phyloP scores from a whole-genome alignment of 2,329 filamentous ascomycete genomes.

The Simplicillium aogashimaense region DNA sequence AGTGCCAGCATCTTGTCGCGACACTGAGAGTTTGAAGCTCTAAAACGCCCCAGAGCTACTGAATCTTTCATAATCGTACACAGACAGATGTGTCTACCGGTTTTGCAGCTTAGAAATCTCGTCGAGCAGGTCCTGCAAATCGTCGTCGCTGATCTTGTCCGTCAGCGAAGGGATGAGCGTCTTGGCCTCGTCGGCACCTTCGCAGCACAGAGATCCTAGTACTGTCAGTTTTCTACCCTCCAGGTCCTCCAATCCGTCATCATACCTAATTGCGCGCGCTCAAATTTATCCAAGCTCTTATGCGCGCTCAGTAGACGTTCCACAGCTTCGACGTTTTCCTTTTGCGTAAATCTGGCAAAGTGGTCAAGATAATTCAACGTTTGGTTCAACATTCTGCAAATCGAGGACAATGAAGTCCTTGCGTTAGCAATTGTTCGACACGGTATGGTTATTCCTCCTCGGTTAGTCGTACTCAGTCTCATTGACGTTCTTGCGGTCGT shows the following conservation, averaged over 20 bases:
- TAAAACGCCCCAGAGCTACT: background rate
- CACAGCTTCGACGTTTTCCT: conserved; percentile 90
- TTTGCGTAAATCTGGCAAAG: conserved; percentile 92
- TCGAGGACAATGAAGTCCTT: too few species aligned
- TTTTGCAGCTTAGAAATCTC: conserved; percentile 74
- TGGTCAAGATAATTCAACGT: conserved; percentile 89
- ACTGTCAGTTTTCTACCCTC: background rate
- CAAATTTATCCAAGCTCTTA: conserved; percentile 78
- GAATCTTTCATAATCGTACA: background rate
- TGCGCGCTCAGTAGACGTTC: conserved; percentile 75
- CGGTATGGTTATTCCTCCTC: too few species aligned
- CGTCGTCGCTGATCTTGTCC: conserved; percentile 84
- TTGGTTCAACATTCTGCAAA: conserved; percentile 62
- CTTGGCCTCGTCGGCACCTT: conserved; percentile 89
- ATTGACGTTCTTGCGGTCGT: conserved; percentile 72
- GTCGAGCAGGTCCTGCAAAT: conserved; percentile 78
- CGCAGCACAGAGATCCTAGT: conserved; percentile 80
- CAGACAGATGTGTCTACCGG: conserved; percentile 13
- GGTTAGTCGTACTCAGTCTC: conserved; percentile 61
- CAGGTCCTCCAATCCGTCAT: background rate
- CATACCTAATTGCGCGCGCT: conserved; percentile 82
- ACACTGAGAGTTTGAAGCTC: too few species aligned
- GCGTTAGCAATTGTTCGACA: too few species aligned
- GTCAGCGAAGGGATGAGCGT: conserved; percentile 83
- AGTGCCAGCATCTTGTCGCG: too few species aligned